These are phyloP conservation scores for Coprinopsis strossmayeri DNA, from an alignment of 768 basidiomycete species.

Conservation along the genomic window DNA sequence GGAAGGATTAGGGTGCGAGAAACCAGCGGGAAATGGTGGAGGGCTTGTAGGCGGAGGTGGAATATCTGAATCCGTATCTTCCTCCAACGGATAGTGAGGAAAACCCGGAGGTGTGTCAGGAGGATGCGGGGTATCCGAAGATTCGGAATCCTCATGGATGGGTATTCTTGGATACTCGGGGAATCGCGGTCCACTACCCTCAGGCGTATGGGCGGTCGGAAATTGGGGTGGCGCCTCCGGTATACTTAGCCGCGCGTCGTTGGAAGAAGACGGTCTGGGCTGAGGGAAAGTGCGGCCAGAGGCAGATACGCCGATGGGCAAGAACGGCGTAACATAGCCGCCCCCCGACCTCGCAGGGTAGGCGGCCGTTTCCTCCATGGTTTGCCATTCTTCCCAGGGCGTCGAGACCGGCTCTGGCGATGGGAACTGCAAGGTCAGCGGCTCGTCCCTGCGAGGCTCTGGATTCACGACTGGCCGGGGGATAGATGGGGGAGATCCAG, in stretches of 20 bases:
- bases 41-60: background rate
- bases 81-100: no score
- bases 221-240: background rate
- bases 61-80: no score
- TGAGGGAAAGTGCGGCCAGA: background rate
- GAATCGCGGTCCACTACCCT: background rate
- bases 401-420: background rate
- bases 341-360: no score
- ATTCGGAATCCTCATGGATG: background rate
- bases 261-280: background rate
- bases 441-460: background rate
- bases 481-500: background rate
- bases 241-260: background rate
- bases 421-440: background rate
- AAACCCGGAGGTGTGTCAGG: no score
- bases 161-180: background rate
- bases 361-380: background rate
- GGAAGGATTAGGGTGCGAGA: background rate
- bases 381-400: constrained; percentile 1
- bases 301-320: background rate
- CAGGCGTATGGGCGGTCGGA: background rate
- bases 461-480: background rate
- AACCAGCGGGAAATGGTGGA: background rate
- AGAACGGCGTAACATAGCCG: background rate
- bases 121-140: no score